Conservation (phyloP, 495 filamentous ascomycete species). For the Aspergillus bertholletiae region DNA sequence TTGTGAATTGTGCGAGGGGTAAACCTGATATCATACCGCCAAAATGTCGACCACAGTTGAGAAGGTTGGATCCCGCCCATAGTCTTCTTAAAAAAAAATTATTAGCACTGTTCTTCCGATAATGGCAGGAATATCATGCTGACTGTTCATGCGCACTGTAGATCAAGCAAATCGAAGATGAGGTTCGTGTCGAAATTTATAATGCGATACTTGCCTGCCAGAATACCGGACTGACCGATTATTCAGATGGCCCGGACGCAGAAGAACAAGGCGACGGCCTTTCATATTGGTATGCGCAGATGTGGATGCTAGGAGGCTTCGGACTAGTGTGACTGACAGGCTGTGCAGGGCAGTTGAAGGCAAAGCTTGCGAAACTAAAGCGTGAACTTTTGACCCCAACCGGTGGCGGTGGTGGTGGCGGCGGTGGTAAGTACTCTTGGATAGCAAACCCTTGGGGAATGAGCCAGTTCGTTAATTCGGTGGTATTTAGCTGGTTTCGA, state of each 20-base stretch:
- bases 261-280: conserved; percentile 97
- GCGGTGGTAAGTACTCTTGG: conserved; percentile 52
- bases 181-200: conserved; percentile 49
- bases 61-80: conserved; percentile 58
- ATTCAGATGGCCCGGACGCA: conserved; percentile 87
- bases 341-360: conserved; percentile 80
- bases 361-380: conserved; percentile 97
- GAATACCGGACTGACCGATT: conserved; percentile 17
- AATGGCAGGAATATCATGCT: conserved; percentile 19
- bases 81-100: conserved; percentile 9
- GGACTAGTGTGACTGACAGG: conserved; percentile 24
- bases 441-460: neutral
- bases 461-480: conserved; percentile 21
- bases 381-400: conserved; percentile 88
- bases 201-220: neutral
- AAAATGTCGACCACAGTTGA: conserved; percentile 95
- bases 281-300: conserved; percentile 56
- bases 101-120: conserved; percentile 6
- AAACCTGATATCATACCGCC: conserved; percentile 30
- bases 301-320: conserved; percentile 1
- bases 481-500: conserved; percentile 75
- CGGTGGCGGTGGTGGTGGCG: conserved; percentile 75
- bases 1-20: conserved; percentile 18
- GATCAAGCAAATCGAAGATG: conserved; percentile 98
- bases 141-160: conserved; percentile 36